Evolutionary conservation across 2,329 filamentous ascomycete genomes (phyloP).

Genomic region (Ilyonectria sp.): DNA sequence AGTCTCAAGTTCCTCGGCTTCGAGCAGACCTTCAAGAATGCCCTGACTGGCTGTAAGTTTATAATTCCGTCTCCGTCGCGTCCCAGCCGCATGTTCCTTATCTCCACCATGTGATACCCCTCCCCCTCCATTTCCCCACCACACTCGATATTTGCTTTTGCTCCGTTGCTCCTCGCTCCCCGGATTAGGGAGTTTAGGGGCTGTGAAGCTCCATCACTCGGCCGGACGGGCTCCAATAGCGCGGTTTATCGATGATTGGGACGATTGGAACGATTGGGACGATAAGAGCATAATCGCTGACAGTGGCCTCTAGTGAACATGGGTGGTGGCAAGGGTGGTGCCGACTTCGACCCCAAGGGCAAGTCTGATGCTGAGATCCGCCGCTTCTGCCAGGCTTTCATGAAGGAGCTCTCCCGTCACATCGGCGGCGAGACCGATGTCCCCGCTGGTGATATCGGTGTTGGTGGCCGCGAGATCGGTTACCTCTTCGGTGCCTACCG

Average conservation of each 20-base stretch:
- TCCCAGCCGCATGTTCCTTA: constrained; percentile 18
- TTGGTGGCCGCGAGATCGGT: constrained; percentile 91
- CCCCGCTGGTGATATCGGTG: constrained; percentile 96
- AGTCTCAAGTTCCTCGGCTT: constrained; percentile 96
- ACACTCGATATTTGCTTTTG: constrained; percentile 17
- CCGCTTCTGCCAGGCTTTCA: constrained; percentile 96
- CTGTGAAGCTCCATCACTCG: not conserved
- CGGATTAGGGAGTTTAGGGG: not conserved
- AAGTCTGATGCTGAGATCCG: constrained; percentile 98
- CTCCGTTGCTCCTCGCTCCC: not conserved
- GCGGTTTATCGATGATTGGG: constrained; percentile 3
- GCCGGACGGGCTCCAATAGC: not conserved
- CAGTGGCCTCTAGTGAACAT: constrained; percentile 67
- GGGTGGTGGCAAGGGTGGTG: constrained; percentile 97
- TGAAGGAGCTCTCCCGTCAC: constrained; percentile 95
- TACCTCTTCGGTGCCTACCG: constrained; percentile 97
- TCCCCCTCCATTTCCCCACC: not conserved
- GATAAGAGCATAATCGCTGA: constrained; percentile 30
- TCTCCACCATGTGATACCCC: constrained; percentile 12
- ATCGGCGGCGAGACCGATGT: constrained; percentile 97
- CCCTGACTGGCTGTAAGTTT: constrained; percentile 88
- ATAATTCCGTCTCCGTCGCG: not conserved
- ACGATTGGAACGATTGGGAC: constrained; percentile 8
- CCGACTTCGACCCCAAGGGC: constrained; percentile 99
- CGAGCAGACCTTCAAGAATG: constrained; percentile 99